Percentiles rank a stretch among this genome's conserved stretches.
Conservation (phyloP, 2,329 filamentous ascomycete species). For the Exophiala sp. region DNA sequence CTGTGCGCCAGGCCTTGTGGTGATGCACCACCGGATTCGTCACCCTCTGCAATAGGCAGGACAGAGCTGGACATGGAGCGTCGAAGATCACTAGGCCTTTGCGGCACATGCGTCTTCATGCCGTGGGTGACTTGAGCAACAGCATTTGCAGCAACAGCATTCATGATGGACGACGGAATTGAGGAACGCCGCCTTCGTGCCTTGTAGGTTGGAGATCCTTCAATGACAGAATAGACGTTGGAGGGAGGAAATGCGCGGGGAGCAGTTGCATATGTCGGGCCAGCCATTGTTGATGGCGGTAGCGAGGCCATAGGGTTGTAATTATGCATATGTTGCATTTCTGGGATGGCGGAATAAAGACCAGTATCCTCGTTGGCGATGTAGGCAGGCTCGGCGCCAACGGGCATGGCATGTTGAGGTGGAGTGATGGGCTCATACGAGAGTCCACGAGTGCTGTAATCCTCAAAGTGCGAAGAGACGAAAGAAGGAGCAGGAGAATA, state of each 20-base stretch:
- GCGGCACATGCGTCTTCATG: conserved; percentile 56
- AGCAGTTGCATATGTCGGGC: conserved; percentile 66
- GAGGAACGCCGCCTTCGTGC: conserved; percentile 91
- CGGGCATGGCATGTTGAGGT: conserved; percentile 79
- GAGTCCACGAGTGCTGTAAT: conserved; percentile 93
- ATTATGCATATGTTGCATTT: conserved; percentile 71
- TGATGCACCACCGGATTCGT: conserved; percentile 75
- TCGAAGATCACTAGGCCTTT: conserved; percentile 84
- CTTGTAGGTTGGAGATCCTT: conserved; percentile 98
- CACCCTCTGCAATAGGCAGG: conserved; percentile 73
- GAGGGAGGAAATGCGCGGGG: conserved; percentile 64
- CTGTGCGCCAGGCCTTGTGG: conserved; percentile 72
- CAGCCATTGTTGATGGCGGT: conserved; percentile 77
- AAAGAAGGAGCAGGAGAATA: conserved; percentile 98
- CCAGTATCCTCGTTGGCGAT: conserved; percentile 98
- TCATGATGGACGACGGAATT: conserved; percentile 75
- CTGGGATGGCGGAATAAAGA: conserved; percentile 90
- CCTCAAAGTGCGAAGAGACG: conserved; percentile 96
- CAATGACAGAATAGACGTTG: conserved; percentile 92
- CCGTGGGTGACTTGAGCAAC: conserved; percentile 44
- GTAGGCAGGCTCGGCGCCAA: conserved; percentile 87
- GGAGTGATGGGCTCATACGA: conserved; percentile 97
- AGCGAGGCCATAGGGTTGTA: conserved; percentile 90
- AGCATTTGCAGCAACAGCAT: conserved; percentile 59
- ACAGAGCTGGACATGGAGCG: conserved; percentile 87